phyloP scores from a whole-genome alignment of 1,139 yeast genomes.

The Dujonia santamariae region DNA sequence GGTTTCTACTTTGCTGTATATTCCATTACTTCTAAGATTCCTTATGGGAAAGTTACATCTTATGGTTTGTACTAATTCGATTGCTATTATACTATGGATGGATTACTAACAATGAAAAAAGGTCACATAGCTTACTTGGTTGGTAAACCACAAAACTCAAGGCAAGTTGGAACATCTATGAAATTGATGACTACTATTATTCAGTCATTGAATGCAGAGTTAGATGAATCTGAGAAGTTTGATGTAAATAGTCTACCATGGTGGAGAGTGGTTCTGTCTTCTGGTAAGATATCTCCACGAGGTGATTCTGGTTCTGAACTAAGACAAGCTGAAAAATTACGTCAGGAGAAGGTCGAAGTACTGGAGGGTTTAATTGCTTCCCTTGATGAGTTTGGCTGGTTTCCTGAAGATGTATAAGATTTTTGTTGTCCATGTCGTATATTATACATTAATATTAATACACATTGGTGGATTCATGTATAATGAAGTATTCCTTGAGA shows the following conservation, averaged over 20 bases:
- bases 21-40: constrained; percentile 50
- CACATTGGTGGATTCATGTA: too few relatives aligned
- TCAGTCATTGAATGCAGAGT: constrained; percentile 19
- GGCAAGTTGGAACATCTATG: constrained; percentile 72
- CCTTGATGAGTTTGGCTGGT: constrained; percentile 61
- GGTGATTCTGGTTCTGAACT: constrained; percentile 39
- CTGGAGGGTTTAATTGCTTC: constrained; percentile 36
- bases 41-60: constrained; percentile 64
- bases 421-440: too few relatives aligned
- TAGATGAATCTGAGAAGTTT: constrained; percentile 16
- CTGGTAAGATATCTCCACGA: constrained; percentile 61
- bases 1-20: constrained; percentile 65
- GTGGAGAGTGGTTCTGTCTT: constrained; percentile 72
- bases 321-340: constrained; percentile 46
- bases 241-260: constrained; percentile 55
- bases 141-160: constrained; percentile 60
- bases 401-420: constrained; percentile 47
- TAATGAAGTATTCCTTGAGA: too few relatives aligned
- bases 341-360: constrained; percentile 49
- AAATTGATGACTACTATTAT: constrained; percentile 38
- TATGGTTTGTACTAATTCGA: constrained; percentile 45
- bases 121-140: constrained; percentile 68
- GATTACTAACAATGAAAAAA: constrained; percentile 13
- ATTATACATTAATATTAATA: too few relatives aligned
- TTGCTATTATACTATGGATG: neutral